Conservation (phyloP, 2,329 filamentous ascomycete genomes). For the Juglanconis sp. region DNA sequence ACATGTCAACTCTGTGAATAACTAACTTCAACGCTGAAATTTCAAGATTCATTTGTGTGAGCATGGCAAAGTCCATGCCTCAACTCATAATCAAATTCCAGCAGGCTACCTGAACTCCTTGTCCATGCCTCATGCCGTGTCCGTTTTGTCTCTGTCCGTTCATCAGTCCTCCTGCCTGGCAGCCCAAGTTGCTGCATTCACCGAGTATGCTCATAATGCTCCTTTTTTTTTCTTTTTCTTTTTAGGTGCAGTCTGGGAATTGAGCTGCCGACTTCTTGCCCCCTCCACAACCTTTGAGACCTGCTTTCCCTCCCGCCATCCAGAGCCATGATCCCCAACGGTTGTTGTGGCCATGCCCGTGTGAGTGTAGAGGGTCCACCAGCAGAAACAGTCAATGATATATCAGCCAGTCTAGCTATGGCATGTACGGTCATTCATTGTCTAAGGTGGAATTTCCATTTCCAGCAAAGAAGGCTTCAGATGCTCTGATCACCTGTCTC, state of each 20-base stretch:
- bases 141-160: too few species aligned
- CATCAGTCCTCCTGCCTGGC: not conserved
- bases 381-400: not conserved
- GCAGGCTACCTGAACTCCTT: not conserved
- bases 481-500: conserved; percentile 29
- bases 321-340: too few species aligned
- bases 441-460: not conserved
- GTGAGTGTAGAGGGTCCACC: not conserved
- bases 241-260: too few species aligned
- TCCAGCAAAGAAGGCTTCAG: not conserved
- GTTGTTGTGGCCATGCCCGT: too few species aligned
- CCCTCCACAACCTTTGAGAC: too few species aligned
- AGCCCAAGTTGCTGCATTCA: not conserved
- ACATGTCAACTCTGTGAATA: too few species aligned
- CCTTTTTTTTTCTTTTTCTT: too few species aligned
- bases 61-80: not conserved
- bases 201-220: too few species aligned
- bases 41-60: not conserved
- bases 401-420: too few species aligned
- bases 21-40: not conserved
- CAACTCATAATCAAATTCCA: not conserved
- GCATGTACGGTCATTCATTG: not conserved
- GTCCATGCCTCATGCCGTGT: not conserved
- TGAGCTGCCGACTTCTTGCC: too few species aligned
- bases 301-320: too few species aligned